phyloP scores from a whole-genome alignment of 2,329 filamentous ascomycete species.

The Phialemonium atrogriseum region DNA sequence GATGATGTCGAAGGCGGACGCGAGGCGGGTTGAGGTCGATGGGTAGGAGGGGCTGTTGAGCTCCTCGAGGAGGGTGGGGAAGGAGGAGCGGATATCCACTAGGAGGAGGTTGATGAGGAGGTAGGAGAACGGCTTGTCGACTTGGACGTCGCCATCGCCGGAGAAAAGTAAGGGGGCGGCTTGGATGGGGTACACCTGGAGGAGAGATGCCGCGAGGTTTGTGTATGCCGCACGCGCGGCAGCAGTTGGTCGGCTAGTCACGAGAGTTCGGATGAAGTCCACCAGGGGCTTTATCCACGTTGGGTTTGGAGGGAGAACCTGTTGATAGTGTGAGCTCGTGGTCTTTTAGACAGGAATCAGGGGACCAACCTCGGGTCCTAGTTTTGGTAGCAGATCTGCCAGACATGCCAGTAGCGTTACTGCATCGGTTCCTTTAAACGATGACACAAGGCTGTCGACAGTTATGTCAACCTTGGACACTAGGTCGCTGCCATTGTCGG shows the following conservation, averaged over 20 bases:
- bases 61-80: constrained; percentile 49
- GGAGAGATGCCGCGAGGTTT: constrained; percentile 46
- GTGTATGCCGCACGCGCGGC: constrained; percentile 51
- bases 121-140: constrained; percentile 49
- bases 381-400: constrained; percentile 40
- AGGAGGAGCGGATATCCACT: constrained; percentile 56
- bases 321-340: not conserved
- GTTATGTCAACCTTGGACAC: constrained; percentile 34
- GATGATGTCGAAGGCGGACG: constrained; percentile 54
- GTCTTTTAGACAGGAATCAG: not conserved
- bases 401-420: constrained; percentile 51
- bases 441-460: constrained; percentile 39
- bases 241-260: constrained; percentile 45
- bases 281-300: constrained; percentile 44
- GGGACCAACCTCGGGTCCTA: constrained; percentile 36
- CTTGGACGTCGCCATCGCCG: constrained; percentile 18
- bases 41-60: constrained; percentile 48
- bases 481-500: constrained; percentile 23
- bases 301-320: constrained; percentile 41
- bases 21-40: constrained; percentile 42
- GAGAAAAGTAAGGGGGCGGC: constrained; percentile 45
- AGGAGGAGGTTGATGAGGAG: constrained; percentile 57
- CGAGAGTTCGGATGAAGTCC: constrained; percentile 41
- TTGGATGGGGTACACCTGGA: constrained; percentile 43
- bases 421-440: constrained; percentile 51